Evolutionary conservation across 2,329 filamentous ascomycete genomes (phyloP).

Genomic region (Coniochaeta sp.): DNA sequence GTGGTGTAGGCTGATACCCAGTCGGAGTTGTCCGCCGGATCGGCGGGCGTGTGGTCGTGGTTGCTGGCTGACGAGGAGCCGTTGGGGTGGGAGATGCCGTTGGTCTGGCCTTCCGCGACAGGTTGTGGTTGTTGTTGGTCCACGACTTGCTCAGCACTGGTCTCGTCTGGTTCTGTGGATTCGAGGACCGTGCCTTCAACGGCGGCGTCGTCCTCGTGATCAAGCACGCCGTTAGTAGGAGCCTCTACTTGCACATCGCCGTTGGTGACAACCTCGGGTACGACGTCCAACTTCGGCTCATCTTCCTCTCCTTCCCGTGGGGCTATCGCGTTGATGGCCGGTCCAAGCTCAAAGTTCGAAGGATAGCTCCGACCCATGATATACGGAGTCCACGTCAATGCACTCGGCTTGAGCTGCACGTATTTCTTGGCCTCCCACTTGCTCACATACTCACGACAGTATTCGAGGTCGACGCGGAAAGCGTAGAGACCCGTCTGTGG

Average conservation of each 20-base stretch:
- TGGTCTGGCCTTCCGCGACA: constrained; percentile 14
- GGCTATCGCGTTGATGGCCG: constrained; percentile 77
- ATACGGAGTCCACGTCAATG: constrained; percentile 91
- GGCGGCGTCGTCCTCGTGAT: background rate
- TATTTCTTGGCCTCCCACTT: constrained; percentile 89
- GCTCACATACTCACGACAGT: constrained; percentile 78
- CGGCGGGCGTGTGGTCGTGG: constrained; percentile 4
- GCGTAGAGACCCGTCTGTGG: constrained; percentile 84
- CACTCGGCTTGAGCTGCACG: constrained; percentile 72
- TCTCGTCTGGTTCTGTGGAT: constrained; percentile 30
- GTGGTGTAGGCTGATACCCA: constrained; percentile 43
- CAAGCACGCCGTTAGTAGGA: background rate
- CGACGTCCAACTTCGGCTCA: constrained; percentile 25
- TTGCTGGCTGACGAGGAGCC: background rate
- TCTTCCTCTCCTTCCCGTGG: constrained; percentile 68
- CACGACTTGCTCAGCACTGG: constrained; percentile 9
- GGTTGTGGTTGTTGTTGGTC: constrained; percentile 12
- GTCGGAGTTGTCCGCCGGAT: constrained; percentile 18
- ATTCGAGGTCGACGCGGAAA: constrained; percentile 76
- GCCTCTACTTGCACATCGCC: constrained; percentile 17
- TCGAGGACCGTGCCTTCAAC: constrained; percentile 19
- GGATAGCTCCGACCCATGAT: constrained; percentile 86
- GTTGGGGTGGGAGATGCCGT: constrained; percentile 12
- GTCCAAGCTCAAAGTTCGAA: constrained; percentile 75
- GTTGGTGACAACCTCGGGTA: constrained; percentile 17